Evolutionary conservation across 2,329 filamentous ascomycete genomes (phyloP), one percentile per base, ranked within the genome.

Genomic region (Lasiodiplodia theobromae): DNA sequence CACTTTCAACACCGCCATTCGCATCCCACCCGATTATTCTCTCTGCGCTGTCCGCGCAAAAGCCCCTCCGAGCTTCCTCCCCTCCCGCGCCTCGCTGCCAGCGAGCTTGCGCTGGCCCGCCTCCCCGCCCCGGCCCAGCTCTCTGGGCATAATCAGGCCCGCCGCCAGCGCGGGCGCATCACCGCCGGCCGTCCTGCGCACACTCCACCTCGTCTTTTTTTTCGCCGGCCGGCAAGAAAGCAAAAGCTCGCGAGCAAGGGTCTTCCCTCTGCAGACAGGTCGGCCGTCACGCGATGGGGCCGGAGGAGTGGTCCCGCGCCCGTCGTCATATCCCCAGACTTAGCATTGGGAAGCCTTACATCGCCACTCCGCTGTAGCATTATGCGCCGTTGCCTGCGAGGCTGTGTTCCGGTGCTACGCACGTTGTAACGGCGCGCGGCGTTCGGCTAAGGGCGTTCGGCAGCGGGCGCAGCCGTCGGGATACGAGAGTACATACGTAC

Each of bases 1-100:
- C 60, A 64, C 60, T 64, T 31, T 28, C 60, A 64, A 64, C 60
- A 64, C 60, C 60, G 60, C 60, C 47, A 64, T 64, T 64, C 60
- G 28, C 44, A 38, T 37, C 28, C 16, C 60, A n/a, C 60, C 38
- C 57, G 37, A 60, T 47, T 49, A n/a, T 52, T 51, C 40, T 52
- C 63, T 38, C 58, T 53, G 23, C 63, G 38, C 38, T 44, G 63
- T 66, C 23, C 31, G 64, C 54, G 14, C 54, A 51, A 62, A 34
- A 49, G 14, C 31, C 38, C 57, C 40, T 16, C 23, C 21, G 23
- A 53, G 14, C 31, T 44, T 28, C 60, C 28, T 52, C 58, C 12
- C 28, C 44, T 28, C 28, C 28, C 47, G 23, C 47, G 47, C 31
- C 25, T 52, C 28, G 60, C 31, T 47, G 60, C 44, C 44, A n/a